Evolutionary conservation across 352 stramenopile species (phyloP), one percentile per base, ranked within the genome.

Genomic region (Pythium periplocum): DNA sequence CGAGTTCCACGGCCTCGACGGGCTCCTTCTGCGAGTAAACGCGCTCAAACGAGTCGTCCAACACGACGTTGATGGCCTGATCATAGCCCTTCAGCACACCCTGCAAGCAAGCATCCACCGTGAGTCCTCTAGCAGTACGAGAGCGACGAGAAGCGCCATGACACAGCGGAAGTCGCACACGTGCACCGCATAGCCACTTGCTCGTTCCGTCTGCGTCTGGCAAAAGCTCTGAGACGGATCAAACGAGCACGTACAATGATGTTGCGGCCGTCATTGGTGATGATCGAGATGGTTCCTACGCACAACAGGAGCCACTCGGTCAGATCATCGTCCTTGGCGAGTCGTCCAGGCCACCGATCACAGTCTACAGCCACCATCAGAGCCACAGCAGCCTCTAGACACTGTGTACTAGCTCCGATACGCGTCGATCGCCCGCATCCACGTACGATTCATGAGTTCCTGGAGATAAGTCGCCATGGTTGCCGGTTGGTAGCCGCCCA

Each of bases 241-340:
- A 26, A 26, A 60, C 11, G 45, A 9, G 11, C 46, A 64, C 79
- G 51, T 73, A 94, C 91, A 56, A 97, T 88, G 64, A 97, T 97
- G 66, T 97, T 96, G 59, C 89, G 81, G n/a, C 90, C 90, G 62
- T 98, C 90, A 57, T 97, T 96, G 6, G 90, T 97, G 64, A 97
- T 96, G 33, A 97, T 81, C 9, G 85, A 96, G 59, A 98, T 90
- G 45, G 77, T 94, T 40, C 90, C 83, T 94, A 64, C 35, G 17
- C 17, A 26, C 17, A 26, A 26, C 17, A 26, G 17, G 0, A 26
- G 17, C 17, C 17, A 26, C 17, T 26, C 17, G 17, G 17, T 26
- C 17, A 26, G 17, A 26, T 26, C 17, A 26, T 26, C 17, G 17
- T 26, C 17, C 17, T 26, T 26, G 17, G 17, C 17, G 17, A 26